Conservation (phyloP, 306 rosid species). For the Castanea sativa region DNA sequence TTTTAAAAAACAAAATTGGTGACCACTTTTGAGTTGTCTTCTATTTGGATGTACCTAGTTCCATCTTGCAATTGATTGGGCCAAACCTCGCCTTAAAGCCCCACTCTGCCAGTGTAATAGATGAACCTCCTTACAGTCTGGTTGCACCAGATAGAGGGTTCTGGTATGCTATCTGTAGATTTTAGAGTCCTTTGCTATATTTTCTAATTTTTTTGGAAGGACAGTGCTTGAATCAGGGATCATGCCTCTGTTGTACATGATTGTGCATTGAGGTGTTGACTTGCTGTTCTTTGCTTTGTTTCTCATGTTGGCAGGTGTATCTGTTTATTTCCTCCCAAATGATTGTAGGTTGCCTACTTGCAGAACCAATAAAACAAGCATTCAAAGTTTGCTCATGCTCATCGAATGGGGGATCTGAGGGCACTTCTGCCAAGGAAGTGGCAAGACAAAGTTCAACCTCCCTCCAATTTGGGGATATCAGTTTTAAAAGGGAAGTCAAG, state of each 20-base stretch:
- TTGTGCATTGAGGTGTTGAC: background rate
- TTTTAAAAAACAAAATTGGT: too few relatives aligned
- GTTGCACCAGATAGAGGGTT: too few relatives aligned
- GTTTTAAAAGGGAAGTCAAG: constrained; percentile 62
- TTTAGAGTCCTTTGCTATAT: too few relatives aligned
- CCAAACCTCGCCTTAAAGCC: too few relatives aligned
- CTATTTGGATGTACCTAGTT: too few relatives aligned
- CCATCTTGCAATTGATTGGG: too few relatives aligned
- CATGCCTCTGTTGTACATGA: background rate
- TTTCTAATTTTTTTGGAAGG: too few relatives aligned
- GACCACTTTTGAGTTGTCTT: too few relatives aligned
- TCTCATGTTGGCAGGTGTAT: constrained; percentile 43
- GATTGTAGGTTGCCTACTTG: constrained; percentile 64
- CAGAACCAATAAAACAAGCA: constrained; percentile 68
- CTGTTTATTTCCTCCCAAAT: constrained; percentile 55
- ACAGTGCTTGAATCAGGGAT: background rate
- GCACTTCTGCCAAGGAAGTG: constrained; percentile 22
- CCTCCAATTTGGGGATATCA: constrained; percentile 67
- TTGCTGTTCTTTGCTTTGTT: background rate
- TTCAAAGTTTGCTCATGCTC: constrained; percentile 55
- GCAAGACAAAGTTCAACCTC: constrained; percentile 22
- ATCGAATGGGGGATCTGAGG: constrained; percentile 14
- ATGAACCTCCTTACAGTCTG: too few relatives aligned
- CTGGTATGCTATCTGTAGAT: too few relatives aligned
- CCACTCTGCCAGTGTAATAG: too few relatives aligned